A percentile compares a stretch with the other conserved stretches of the same genome.
These are phyloP conservation scores for Candida sanyaensis DNA, from an alignment of 1,139 yeast species.

Conservation along the genomic window DNA sequence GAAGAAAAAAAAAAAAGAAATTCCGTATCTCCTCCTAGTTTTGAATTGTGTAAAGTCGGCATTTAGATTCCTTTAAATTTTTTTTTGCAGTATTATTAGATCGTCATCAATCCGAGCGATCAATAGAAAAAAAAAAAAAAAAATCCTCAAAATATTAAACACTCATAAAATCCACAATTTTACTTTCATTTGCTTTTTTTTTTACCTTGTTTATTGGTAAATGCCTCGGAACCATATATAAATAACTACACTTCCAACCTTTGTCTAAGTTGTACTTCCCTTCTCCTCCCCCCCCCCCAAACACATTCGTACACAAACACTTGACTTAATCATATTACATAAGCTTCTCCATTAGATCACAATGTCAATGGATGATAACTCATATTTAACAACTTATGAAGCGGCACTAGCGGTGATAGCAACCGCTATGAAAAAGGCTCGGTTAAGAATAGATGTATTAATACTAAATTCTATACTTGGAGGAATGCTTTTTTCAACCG, in stretches of 20 bases:
- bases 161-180: not conserved
- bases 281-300: not conserved
- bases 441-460: conserved; percentile 59
- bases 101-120: not conserved
- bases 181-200: not conserved
- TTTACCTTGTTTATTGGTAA: not conserved
- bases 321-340: not conserved
- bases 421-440: conserved; percentile 77
- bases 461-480: conserved; percentile 67
- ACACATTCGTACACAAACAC: not conserved
- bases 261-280: not conserved
- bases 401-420: conserved; percentile 83
- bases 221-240: not conserved
- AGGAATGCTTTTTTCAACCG: conserved; percentile 67
- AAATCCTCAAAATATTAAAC: not conserved
- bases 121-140: not conserved
- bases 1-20: too few species aligned
- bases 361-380: conserved; percentile 42
- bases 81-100: too few species aligned
- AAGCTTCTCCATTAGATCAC: too few species aligned
- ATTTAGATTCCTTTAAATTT: too few species aligned
- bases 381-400: conserved; percentile 72
- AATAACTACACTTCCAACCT: too few species aligned
- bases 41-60: too few species aligned
- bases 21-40: too few species aligned